These are phyloP conservation scores for Tillandsia leiboldiana DNA, from an alignment of 176 grass and related monocot genomes.

Conservation along the genomic window DNA sequence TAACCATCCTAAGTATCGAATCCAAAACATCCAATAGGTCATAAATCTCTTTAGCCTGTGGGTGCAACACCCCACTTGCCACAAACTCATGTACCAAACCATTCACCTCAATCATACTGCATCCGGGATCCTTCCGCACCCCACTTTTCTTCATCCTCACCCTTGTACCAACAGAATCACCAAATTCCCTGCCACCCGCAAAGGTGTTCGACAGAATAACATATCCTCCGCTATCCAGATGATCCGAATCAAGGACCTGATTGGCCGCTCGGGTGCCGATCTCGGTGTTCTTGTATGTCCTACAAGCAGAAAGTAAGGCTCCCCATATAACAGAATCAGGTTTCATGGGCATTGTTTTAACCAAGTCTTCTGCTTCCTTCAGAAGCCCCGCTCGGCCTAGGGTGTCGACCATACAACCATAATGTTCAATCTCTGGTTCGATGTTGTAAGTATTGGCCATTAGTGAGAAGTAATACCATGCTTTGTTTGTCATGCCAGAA, in stretches of 20 bases:
- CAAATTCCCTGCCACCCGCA: constrained; percentile 18
- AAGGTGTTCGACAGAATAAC: constrained; percentile 37
- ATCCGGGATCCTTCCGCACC: constrained; percentile 50
- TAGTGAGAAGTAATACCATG: constrained; percentile 28
- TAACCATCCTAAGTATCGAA: not conserved
- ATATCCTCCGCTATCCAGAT: constrained; percentile 38
- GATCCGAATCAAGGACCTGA: constrained; percentile 33
- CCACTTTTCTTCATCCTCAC: constrained; percentile 43
- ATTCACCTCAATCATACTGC: constrained; percentile 75
- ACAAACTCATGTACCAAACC: constrained; percentile 64
- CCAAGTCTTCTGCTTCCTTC: constrained; percentile 45
- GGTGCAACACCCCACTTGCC: constrained; percentile 17
- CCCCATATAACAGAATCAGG: constrained; percentile 62
- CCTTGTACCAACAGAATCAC: constrained; percentile 15
- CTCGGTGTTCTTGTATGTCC: constrained; percentile 32
- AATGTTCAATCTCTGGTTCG: constrained; percentile 49
- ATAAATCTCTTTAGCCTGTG: not conserved
- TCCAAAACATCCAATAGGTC: not conserved
- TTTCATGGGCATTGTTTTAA: constrained; percentile 45
- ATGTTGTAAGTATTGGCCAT: constrained; percentile 33
- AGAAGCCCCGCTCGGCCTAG: constrained; percentile 43
- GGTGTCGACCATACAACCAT: constrained; percentile 58
- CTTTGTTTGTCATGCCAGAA: constrained; percentile 41
- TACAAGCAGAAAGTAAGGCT: constrained; percentile 58
- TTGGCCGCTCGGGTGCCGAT: constrained; percentile 28